These are phyloP conservation scores for Eragrostis tef DNA, from an alignment of 202 grass and related monocot species.

Conservation along the genomic window DNA sequence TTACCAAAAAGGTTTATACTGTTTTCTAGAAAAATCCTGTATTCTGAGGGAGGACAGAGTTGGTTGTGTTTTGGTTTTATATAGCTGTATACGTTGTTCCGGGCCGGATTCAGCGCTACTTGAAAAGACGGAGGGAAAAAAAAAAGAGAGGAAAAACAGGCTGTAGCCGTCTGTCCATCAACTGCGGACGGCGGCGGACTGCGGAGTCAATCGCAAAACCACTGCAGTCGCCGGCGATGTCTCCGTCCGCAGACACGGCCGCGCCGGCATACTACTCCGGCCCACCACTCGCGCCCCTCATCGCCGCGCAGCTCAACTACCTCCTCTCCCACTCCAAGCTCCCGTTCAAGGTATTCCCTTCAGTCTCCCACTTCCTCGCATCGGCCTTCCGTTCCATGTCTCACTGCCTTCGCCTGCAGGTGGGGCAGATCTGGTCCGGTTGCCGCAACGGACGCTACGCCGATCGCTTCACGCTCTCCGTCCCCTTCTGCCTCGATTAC, in stretches of 20 bases:
- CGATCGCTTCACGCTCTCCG: conserved; percentile 78
- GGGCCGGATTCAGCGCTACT: too few relatives aligned
- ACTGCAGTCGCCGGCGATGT: conserved; percentile 52
- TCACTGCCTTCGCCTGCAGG: conserved; percentile 48
- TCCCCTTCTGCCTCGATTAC: conserved; percentile 99
- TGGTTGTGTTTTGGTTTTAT: too few relatives aligned
- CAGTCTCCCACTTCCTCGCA: neutral
- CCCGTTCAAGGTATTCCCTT: conserved; percentile 63
- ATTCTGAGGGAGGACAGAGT: too few relatives aligned
- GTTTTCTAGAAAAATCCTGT: too few relatives aligned
- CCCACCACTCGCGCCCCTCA: conserved; percentile 52
- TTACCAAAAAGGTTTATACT: too few relatives aligned
- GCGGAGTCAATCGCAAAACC: conserved; percentile 23
- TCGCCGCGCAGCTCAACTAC: conserved; percentile 80
- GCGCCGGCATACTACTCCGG: conserved; percentile 39
- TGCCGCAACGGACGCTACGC: conserved; percentile 63
- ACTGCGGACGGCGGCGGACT: neutral
- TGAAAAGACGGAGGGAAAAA: too few relatives aligned
- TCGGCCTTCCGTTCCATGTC: neutral
- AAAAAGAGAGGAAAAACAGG: too few relatives aligned
- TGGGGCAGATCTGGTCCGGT: conserved; percentile 78
- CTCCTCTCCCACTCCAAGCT: conserved; percentile 70
- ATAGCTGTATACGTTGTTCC: too few relatives aligned
- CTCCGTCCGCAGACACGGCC: conserved; percentile 38
- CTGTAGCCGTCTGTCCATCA: too few relatives aligned